phyloP scores from a whole-genome alignment of 345 rosid species.

The Barbarea vulgaris region DNA sequence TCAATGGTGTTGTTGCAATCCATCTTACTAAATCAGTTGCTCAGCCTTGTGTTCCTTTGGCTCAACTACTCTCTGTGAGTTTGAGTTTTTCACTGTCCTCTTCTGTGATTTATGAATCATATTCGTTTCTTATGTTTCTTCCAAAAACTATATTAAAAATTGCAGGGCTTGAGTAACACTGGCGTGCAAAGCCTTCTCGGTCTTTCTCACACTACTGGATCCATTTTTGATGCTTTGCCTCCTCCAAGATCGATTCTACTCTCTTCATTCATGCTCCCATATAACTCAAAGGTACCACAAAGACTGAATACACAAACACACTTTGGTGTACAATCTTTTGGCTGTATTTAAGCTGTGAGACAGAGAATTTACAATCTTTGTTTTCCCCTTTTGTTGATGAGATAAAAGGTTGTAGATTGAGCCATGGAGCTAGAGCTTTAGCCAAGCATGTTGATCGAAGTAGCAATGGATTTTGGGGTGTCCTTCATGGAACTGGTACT shows the following conservation, averaged over 20 bases:
- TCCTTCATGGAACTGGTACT: conserved; percentile 62
- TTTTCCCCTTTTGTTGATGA: conserved; percentile 36
- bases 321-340: not conserved
- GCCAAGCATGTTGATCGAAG: conserved; percentile 73
- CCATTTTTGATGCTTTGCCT: conserved; percentile 61
- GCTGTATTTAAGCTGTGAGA: not conserved
- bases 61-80: conserved; percentile 41
- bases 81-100: not conserved
- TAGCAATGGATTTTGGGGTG: conserved; percentile 62
- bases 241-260: conserved; percentile 65
- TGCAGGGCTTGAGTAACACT: conserved; percentile 57
- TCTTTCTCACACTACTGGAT: conserved; percentile 61
- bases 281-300: conserved; percentile 61
- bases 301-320: not conserved
- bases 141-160: conserved; percentile 12
- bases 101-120: not conserved
- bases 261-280: conserved; percentile 65
- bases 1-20: conserved; percentile 34
- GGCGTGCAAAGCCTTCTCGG: conserved; percentile 68
- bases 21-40: conserved; percentile 31
- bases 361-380: not conserved
- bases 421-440: conserved; percentile 81
- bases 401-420: conserved; percentile 67
- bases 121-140: not conserved
- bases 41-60: conserved; percentile 39